Evolutionary conservation across 2,329 filamentous ascomycete species (phyloP).

Genomic region (Helminthosporium solani): DNA sequence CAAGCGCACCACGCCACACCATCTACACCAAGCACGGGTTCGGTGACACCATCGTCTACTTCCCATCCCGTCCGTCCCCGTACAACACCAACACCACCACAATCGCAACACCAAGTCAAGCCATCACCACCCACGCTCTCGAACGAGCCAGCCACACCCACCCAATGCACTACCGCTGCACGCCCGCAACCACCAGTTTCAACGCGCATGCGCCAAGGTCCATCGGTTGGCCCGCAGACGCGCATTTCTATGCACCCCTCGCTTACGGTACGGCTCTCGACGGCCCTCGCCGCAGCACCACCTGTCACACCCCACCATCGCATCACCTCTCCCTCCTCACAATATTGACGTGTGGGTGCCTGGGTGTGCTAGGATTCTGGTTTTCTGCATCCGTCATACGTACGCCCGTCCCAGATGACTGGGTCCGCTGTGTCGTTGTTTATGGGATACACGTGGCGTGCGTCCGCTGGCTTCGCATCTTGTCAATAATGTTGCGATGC

Average conservation of each 20-base stretch:
- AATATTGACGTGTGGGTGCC: conserved; percentile 1
- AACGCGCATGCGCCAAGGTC: conserved; percentile 34
- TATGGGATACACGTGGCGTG: conserved; percentile 41
- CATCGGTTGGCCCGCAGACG: conserved; percentile 26
- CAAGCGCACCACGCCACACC: conserved; percentile 6
- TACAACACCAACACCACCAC: conserved; percentile 6
- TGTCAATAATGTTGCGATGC: conserved; percentile 16
- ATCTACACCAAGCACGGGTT: conserved; percentile 5
- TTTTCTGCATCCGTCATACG: conserved; percentile 16
- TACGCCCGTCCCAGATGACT: conserved; percentile 13
- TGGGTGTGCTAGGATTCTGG: conserved; percentile 5
- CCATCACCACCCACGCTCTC: conserved; percentile 20
- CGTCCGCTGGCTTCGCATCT: conserved; percentile 30
- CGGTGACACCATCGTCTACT: conserved; percentile 16
- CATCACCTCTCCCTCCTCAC: conserved; percentile 13
- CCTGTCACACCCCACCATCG: conserved; percentile 31
- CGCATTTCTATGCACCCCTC: conserved; percentile 25
- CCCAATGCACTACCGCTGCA: conserved; percentile 20
- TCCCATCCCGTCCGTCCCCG: conserved; percentile 5
- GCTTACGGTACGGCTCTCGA: conserved; percentile 34
- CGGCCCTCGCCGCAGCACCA: conserved; percentile 36
- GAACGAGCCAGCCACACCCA: neutral
- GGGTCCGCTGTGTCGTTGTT: conserved; percentile 17
- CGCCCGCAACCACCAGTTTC: conserved; percentile 27
- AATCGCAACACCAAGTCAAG: conserved; percentile 27